Base-by-base conservation (phyloP, 306 rosid species). In the Cicer cuneatum region DNA sequence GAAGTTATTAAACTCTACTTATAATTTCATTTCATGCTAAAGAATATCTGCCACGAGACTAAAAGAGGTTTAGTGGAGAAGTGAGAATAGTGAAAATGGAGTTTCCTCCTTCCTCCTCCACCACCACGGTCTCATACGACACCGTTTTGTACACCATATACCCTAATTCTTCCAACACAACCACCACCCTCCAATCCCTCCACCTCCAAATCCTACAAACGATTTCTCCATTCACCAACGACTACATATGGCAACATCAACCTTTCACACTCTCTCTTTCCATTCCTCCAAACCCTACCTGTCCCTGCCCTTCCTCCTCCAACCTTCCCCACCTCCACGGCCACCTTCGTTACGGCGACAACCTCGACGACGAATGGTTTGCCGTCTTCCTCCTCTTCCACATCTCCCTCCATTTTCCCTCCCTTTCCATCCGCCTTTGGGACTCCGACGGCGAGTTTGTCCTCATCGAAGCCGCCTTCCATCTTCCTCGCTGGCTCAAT, bases 371-470 rank as follows among this genome's bases (percentile, higher is more conserved):
- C 77, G 99, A 94, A 69, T 94, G 97, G 99, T 92, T 94, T 87
- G 33, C 84, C 6, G 93, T 91, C 56, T 94, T 91, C 75, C 99
- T 94, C 79, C 95, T 92, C 78, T 86, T 90, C 86, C 90, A 83
- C 12, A 57, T 87, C 60, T 90, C 96, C 53, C 15, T 42, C 6
- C 52, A 29, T 15, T 90, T 94, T 75, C 87, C 95, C 3, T 70
- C 88, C 40, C 86, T 94, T 78, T 89, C 96, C 19, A 35, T 92
- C 71, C 82, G 92, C 8, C 73, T 88, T 7, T 94, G 99, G 99
- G 99, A 94, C 81, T 82, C 95, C 29, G 97, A 94, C 74, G 97
- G 99, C 45, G 99, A 92, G 85, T 92, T 94, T 75, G 78, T 94
- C 29, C 99, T 94, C 76, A 88, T 94, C 7, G 97, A 94, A 58